Evolutionary conservation across 768 basidiomycete species (phyloP).

Genomic region (Tricholomella constricta): DNA sequence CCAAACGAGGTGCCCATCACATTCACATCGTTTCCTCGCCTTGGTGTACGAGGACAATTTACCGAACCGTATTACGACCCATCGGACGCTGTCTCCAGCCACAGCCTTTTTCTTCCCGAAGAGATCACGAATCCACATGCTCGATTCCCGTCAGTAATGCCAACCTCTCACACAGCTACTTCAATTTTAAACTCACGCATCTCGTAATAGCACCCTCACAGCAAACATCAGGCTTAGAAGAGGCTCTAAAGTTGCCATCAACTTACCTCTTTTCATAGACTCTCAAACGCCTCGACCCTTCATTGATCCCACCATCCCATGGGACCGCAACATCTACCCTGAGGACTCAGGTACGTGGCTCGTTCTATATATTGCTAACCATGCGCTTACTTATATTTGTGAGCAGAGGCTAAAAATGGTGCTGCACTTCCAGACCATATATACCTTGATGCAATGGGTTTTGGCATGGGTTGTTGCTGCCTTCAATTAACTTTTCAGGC

Average conservation of each 20-base stretch:
- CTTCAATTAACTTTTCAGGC: constrained; percentile 97
- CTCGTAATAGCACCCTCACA: constrained; percentile 78
- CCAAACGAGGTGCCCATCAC: constrained; percentile 89
- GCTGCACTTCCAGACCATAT: constrained; percentile 90
- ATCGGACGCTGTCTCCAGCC: constrained; percentile 76
- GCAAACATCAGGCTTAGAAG: constrained; percentile 91
- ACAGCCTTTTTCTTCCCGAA: constrained; percentile 92
- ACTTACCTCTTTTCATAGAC: constrained; percentile 92
- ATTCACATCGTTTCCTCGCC: constrained; percentile 91
- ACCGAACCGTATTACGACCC: constrained; percentile 89
- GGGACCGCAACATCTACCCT: constrained; percentile 77
- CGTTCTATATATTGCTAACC: constrained; percentile 9
- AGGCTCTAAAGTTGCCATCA: constrained; percentile 93
- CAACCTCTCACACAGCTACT: constrained; percentile 11
- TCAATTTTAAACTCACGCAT: constrained; percentile 10
- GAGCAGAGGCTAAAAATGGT: constrained; percentile 82
- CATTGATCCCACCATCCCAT: constrained; percentile 90
- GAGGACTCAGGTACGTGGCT: constrained; percentile 74
- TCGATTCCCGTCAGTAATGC: constrained; percentile 86
- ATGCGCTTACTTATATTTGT: constrained; percentile 6
- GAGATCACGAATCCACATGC: constrained; percentile 97
- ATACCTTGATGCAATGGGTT: constrained; percentile 99
- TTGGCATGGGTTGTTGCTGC: constrained; percentile 99
- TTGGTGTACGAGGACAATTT: constrained; percentile 88
- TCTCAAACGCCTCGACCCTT: constrained; percentile 85